Evolutionary conservation across 2,329 filamentous ascomycete species (phyloP).

Genomic region (Rosellinia necatrix): DNA sequence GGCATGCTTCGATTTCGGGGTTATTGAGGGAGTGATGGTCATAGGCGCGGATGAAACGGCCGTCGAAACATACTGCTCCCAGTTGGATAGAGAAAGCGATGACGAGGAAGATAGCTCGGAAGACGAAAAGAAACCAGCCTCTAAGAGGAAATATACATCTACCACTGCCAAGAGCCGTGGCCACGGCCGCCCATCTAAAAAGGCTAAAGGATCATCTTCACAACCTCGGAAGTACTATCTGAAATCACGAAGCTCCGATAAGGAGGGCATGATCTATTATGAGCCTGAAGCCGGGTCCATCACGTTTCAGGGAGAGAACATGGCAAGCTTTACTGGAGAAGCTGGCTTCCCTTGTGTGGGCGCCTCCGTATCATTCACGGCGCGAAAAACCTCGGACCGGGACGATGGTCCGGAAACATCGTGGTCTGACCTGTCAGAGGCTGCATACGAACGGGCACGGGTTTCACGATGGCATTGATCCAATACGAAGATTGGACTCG

Average conservation of each 20-base stretch:
- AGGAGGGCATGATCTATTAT: slow-evolving; percentile 31
- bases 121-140: slow-evolving; percentile 2
- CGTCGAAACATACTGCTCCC: slow-evolving; percentile 34
- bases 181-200: slow-evolving; percentile 15
- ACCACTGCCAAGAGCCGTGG: not conserved
- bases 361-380: slow-evolving; percentile 29
- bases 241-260: slow-evolving; percentile 36
- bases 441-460: slow-evolving; percentile 6
- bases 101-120: slow-evolving; percentile 11
- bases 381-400: slow-evolving; percentile 28
- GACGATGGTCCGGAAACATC: slow-evolving; percentile 13
- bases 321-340: slow-evolving; percentile 34
- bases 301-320: slow-evolving; percentile 36
- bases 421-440: slow-evolving; percentile 35
- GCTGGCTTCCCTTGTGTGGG: slow-evolving; percentile 34
- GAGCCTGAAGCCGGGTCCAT: slow-evolving; percentile 33
- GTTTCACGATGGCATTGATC: slow-evolving; percentile 13
- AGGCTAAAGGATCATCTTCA: slow-evolving; percentile 17
- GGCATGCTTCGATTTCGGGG: slow-evolving; percentile 40
- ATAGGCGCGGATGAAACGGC: slow-evolving; percentile 33
- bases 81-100: slow-evolving; percentile 14
- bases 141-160: slow-evolving; percentile 31
- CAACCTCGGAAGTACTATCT: slow-evolving; percentile 32
- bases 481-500: too few relatives aligned
- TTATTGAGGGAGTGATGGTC: slow-evolving; percentile 39